Evolutionary conservation across 2,329 filamentous ascomycete species (phyloP), one percentile per base, ranked within the genome.

Genomic region (Coleophoma crateriformis): DNA sequence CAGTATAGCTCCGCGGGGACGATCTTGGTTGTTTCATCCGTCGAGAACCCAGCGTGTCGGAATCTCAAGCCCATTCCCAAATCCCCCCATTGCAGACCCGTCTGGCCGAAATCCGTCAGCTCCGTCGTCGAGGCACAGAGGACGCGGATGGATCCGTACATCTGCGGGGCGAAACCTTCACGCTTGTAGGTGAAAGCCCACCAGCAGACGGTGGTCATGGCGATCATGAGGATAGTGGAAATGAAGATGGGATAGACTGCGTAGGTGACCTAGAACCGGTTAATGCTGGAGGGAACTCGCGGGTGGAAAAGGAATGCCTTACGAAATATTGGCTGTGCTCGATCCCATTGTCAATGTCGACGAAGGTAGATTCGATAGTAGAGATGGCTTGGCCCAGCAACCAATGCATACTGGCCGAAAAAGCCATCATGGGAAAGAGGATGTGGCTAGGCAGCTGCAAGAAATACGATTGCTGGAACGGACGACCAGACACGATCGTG

Each of bases 141-240:
- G 13, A 55, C 34, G 20, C 56, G 49, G 11, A 56, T 58, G 10
- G 53, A 56, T 0, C 55, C 56, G 45, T 50, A 58, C 55, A 58
- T 58, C 19, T 58, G 54, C 1, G 55, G 56, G 13, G 54, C 54
- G 14, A 58, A 58, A 0, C 56, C 55, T 33, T 58, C 56, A 14
- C 53, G 47, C 4, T 48, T 47, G 41, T 51, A 57, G 1, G 53
- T 58, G 37, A 54, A 57, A 8, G 50, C 53, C 56, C 55, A 57
- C 51, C 55, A 58, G 34, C 55, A 58, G 8, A 57, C 27, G 0
- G 14, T 51, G 1, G 52, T 58, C 50, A 56, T 52, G 1, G 52
- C 49, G 14, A 56, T 33, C 53, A 58, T 57, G 34, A 56, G 38
- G 3, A 57, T 15, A 6, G 56, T 54, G 3, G 48, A 52, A 4